These are phyloP conservation scores for Apostasia shenzhenica DNA, from an alignment of 106 monocot species.

Conservation along the genomic window DNA sequence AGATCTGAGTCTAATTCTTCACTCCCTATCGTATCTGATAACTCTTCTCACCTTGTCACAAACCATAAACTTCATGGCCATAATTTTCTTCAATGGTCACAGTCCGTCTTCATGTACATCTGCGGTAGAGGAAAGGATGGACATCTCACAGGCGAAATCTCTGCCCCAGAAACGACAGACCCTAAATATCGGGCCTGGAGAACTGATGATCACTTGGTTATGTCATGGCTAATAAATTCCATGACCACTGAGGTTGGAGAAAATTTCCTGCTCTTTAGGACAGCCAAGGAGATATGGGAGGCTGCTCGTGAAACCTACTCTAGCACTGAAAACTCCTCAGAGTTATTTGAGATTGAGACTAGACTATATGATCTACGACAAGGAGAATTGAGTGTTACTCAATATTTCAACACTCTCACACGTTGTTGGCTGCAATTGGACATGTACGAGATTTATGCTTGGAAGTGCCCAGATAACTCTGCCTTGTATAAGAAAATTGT, in stretches of 20 bases:
- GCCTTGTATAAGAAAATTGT: background rate
- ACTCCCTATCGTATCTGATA: background rate
- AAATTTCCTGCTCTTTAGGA: slow-evolving; percentile 1
- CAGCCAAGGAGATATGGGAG: slow-evolving; percentile 6
- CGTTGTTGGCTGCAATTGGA: background rate
- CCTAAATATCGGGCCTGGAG: slow-evolving; percentile 1
- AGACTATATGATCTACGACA: background rate
- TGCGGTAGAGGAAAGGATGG: slow-evolving; percentile 2
- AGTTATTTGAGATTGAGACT: slow-evolving; percentile 7
- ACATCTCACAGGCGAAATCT: background rate
- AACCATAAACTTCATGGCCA: slow-evolving; percentile 1
- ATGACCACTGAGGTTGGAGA: background rate
- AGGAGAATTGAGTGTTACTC: slow-evolving; percentile 6
- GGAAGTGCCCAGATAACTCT: background rate
- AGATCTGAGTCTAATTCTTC: background rate
- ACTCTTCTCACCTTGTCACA: no score
- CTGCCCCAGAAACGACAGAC: no score
- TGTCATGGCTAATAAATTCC: slow-evolving; percentile 6
- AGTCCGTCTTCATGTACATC: slow-evolving; percentile 3
- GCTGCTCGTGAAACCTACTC: slow-evolving; percentile 1
- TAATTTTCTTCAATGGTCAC: slow-evolving; percentile 6
- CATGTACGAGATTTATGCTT: background rate
- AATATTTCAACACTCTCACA: slow-evolving; percentile 1
- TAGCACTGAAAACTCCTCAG: slow-evolving; percentile 2
- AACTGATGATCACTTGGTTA: background rate